Evolutionary conservation across 352 stramenopile species (phyloP).

Genomic region (Phytophthora vignae): DNA sequence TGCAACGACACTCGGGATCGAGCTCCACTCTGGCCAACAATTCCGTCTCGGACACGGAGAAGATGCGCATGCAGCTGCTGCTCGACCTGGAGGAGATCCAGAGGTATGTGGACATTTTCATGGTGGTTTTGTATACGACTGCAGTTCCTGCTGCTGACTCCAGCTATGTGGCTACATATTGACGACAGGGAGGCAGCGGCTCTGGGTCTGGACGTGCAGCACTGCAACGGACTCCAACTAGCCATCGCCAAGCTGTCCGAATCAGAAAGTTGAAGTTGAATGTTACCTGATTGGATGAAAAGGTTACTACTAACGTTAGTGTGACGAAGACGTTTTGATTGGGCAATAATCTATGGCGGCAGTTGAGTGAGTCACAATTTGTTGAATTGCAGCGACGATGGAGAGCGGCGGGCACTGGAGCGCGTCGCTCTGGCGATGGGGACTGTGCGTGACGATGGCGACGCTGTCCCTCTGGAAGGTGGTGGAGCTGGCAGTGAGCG

Average conservation of each 20-base stretch:
- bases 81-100: constrained; percentile 82
- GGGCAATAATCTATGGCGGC: constrained; percentile 37
- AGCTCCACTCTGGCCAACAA: constrained; percentile 30
- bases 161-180: neutral
- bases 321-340: constrained; percentile 33
- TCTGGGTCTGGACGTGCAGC: constrained; percentile 56
- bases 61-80: constrained; percentile 85
- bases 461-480: constrained; percentile 81
- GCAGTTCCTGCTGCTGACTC: constrained; percentile 8
- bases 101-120: constrained; percentile 45
- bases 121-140: neutral
- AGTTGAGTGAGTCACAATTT: constrained; percentile 30
- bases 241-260: constrained; percentile 40
- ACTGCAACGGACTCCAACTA: constrained; percentile 37
- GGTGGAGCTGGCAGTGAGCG: constrained; percentile 47
- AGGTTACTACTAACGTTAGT: constrained; percentile 14
- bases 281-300: constrained; percentile 56
- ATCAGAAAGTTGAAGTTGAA: constrained; percentile 27
- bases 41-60: constrained; percentile 80
- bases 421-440: constrained; percentile 64
- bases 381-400: constrained; percentile 24
- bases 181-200: constrained; percentile 53
- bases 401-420: constrained; percentile 44
- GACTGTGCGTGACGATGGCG: constrained; percentile 59
- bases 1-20: constrained; percentile 61